Conservation (phyloP, 2,329 filamentous ascomycete species). For the Ophiostoma tasmaniense region DNA sequence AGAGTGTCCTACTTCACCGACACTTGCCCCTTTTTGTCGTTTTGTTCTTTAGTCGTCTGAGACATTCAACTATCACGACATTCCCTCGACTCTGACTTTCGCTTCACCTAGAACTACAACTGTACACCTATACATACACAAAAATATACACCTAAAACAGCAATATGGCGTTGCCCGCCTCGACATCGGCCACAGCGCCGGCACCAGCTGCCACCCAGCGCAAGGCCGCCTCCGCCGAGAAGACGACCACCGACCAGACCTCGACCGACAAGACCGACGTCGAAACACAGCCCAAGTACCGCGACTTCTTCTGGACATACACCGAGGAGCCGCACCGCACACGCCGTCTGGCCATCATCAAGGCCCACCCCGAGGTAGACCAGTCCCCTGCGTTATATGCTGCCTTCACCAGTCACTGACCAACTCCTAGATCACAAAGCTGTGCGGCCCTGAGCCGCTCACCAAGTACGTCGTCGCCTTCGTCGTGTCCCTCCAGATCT, state of each 20-base stretch:
- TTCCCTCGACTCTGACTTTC: neutral
- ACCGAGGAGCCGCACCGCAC: slow-evolving; percentile 96
- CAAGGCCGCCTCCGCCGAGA: neutral
- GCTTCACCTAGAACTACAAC: neutral
- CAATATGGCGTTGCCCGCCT: slow-evolving; percentile 12
- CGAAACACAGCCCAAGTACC: slow-evolving; percentile 30
- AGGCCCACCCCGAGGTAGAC: slow-evolving; percentile 83
- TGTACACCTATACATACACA: too few species aligned
- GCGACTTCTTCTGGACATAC: slow-evolving; percentile 96
- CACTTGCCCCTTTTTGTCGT: neutral
- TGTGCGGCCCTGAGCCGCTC: slow-evolving; percentile 90
- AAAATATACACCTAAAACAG: too few species aligned
- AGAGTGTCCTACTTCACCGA: neutral
- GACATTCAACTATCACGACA: neutral
- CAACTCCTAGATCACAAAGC: slow-evolving; percentile 68
- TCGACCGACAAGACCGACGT: slow-evolving; percentile 17
- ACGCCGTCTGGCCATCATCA: slow-evolving; percentile 86
- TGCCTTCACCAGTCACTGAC: neutral
- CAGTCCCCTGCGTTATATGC: slow-evolving; percentile 17
- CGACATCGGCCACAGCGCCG: slow-evolving; percentile 10
- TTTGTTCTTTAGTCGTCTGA: neutral
- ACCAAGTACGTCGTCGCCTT: slow-evolving; percentile 86
- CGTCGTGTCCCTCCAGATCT: slow-evolving; percentile 75
- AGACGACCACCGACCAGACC: neutral
- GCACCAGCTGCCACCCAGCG: neutral